phyloP scores from a whole-genome alignment of 768 basidiomycete species.

The Scleroderma citrinum region DNA sequence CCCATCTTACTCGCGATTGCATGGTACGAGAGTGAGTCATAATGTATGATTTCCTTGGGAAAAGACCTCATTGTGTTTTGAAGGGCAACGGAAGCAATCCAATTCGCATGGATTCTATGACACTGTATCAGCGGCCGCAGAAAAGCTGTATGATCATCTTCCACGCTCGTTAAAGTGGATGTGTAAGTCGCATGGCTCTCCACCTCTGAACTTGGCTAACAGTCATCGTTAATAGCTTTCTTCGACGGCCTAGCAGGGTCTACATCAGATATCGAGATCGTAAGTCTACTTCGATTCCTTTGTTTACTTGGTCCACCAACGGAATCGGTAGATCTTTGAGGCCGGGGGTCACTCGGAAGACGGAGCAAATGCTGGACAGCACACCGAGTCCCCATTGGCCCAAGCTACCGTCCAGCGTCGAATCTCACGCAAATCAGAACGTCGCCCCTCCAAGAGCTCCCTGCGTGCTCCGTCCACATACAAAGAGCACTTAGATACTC shows the following conservation, averaged over 20 bases:
- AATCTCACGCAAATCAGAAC: conserved; percentile 27
- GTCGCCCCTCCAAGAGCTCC: conserved; percentile 25
- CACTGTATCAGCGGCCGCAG: conserved; percentile 59
- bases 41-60: background rate
- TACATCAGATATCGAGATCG: conserved; percentile 68
- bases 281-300: conserved; percentile 27
- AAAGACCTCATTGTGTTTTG: background rate
- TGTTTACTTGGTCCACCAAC: background rate
- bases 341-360: conserved; percentile 61
- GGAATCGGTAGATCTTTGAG: conserved; percentile 59
- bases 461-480: conserved; percentile 14
- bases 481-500: conserved; percentile 8
- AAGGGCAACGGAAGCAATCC: conserved; percentile 57
- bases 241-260: conserved; percentile 77
- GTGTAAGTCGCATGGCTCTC: conserved; percentile 40
- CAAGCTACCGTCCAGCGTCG: conserved; percentile 25
- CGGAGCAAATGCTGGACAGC: conserved; percentile 49
- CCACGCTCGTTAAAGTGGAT: conserved; percentile 72
- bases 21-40: conserved; percentile 67
- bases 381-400: conserved; percentile 15
- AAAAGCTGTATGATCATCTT: conserved; percentile 65
- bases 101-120: conserved; percentile 67
- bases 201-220: background rate
- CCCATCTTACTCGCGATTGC: conserved; percentile 79
- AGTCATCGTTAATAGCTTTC: conserved; percentile 43